Base-by-base conservation (phyloP, 2,329 filamentous ascomycete species). In the Aspergillus aculeatus region DNA sequence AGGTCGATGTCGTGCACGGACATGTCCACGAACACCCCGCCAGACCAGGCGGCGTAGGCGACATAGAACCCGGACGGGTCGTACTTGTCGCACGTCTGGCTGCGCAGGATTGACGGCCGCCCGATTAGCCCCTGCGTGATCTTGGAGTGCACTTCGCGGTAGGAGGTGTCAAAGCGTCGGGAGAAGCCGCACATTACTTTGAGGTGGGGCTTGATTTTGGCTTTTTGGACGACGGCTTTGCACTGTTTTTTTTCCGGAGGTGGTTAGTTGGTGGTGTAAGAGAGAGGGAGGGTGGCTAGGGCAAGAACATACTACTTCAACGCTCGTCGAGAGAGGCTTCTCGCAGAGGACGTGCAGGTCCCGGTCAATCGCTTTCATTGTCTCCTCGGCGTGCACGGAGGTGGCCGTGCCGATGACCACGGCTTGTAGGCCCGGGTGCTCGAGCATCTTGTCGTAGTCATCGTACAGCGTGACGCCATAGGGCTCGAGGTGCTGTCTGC, bases 181-280 rank as follows among this genome's bases (percentile, higher is more conserved):
- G 84, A 86, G 77, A 87, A 88, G n/a, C 84, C 86, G 67, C 84
- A 86, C 78, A 89, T 83, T 60, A 89, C 84, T 71, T 88, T 88
- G 32, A 86, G 78, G 54, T 86, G 71, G 3, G 85, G 85, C 58
- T 82, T 80, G 62, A 77, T 78, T 60, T 77, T 76, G 24, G 84
- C 83, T 5, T 83, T 83, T 51, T 82, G 77, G 56, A 88, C 78
- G 23, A 89, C 85, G 14, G 80, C 74, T 75, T 85, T 81, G 56
- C 82, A 85, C 84, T 35, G 31, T 35, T 35, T 86, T 62, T 56
- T 35, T 24, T 16, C 2, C 14, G 6, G n/a, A n/a, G 32, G 56
- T 44, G 44, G 38, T 26, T 23, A 47, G 47, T n/a, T 31, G 47
- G 29, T 4, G 4, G 10, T 12, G 31, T 1, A 32, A 4, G 11